Conservation (phyloP, 2,329 filamentous ascomycete species). For the Colletotrichum eremochloae region DNA sequence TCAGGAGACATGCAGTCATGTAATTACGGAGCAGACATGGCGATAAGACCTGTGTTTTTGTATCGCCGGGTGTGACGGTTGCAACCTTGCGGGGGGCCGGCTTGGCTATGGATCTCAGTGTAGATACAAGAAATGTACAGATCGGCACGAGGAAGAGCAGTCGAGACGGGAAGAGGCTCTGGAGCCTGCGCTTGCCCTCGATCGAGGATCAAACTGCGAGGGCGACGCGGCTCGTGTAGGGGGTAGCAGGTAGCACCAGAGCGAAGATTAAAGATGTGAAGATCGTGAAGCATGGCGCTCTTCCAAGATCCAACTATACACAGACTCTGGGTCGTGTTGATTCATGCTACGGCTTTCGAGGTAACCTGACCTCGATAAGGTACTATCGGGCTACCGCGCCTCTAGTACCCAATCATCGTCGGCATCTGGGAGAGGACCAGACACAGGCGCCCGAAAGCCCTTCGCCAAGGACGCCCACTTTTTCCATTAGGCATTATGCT, state of each 20-base stretch:
- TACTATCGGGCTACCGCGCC: no score
- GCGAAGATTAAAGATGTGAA: neutral
- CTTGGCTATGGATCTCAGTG: neutral
- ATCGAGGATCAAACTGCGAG: neutral
- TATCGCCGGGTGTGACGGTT: no score
- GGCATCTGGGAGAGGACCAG: neutral
- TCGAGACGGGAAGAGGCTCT: neutral
- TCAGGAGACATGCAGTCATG: no score
- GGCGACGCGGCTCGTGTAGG: neutral
- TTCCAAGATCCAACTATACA: neutral
- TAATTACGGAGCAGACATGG: neutral
- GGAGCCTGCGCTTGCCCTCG: no score
- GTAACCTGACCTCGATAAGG: no score
- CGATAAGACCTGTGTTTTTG: no score
- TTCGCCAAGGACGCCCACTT: neutral
- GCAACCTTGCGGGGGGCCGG: no score
- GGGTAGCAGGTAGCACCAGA: neutral
- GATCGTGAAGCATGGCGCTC: neutral
- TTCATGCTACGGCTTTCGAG: no score
- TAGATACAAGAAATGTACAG: neutral
- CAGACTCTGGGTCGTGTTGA: no score
- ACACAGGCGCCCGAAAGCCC: neutral
- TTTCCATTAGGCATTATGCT: neutral
- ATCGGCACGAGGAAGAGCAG: neutral
- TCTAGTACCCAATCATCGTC: no score